Evolutionary conservation across 2,329 filamentous ascomycete species (phyloP).

Genomic region (Aspergillus sp.): DNA sequence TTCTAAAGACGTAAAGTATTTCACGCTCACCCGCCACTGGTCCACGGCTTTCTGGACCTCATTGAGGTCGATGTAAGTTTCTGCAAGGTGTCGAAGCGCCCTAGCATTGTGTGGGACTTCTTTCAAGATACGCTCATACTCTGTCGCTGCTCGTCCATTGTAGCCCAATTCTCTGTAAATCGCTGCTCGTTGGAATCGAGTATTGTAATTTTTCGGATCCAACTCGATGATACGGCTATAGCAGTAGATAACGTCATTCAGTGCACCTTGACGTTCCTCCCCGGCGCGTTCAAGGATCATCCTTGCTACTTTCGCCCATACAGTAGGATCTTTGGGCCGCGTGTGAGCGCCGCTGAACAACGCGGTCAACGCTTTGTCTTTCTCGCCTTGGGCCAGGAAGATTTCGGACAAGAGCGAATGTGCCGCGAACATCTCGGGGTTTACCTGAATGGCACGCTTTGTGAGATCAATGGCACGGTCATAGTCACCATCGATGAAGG

Average conservation of each 20-base stretch:
- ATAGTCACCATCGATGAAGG: conserved; percentile 51
- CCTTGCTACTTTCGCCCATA: conserved; percentile 60
- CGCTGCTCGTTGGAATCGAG: conserved; percentile 57
- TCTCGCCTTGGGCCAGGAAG: conserved; percentile 56
- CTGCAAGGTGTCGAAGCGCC: conserved; percentile 58
- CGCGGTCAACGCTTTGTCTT: conserved; percentile 58
- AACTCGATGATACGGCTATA: conserved; percentile 57
- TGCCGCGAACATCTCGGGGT: conserved; percentile 64
- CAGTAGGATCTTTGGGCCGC: conserved; percentile 54
- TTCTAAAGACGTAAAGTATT: conserved; percentile 49
- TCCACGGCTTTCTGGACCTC: conserved; percentile 52
- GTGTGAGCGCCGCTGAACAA: conserved; percentile 61
- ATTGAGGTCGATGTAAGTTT: conserved; percentile 56
- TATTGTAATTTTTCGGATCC: conserved; percentile 53
- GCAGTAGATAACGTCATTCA: conserved; percentile 55
- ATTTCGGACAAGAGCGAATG: conserved; percentile 64
- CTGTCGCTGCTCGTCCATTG: conserved; percentile 49
- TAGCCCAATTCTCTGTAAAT: conserved; percentile 55
- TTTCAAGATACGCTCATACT: conserved; percentile 58
- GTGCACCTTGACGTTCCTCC: conserved; percentile 43
- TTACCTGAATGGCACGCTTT: conserved; percentile 54
- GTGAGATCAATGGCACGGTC: conserved; percentile 47
- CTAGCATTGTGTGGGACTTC: conserved; percentile 56
- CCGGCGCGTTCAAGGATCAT: conserved; percentile 54
- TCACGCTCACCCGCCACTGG: conserved; percentile 56